phyloP scores from a whole-genome alignment of 306 rosid species.

The Malus sieversii region DNA sequence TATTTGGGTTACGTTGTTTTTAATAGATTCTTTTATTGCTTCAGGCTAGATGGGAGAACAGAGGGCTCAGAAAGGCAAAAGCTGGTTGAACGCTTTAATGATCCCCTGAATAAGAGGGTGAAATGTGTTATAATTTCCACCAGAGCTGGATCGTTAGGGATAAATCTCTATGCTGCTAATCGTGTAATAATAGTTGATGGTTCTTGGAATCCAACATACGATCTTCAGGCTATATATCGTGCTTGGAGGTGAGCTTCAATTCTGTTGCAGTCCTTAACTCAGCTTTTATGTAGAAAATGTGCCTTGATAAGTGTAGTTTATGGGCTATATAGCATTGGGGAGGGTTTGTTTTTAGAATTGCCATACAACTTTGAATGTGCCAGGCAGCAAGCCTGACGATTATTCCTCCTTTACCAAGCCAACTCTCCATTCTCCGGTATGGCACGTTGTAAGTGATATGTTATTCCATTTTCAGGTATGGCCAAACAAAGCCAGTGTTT shows the following conservation, averaged over 20 bases:
- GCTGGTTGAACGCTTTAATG: constrained; percentile 87
- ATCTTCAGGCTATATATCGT: constrained; percentile 98
- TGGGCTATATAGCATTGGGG: neutral
- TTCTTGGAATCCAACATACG: constrained; percentile 98
- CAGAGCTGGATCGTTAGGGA: constrained; percentile 93
- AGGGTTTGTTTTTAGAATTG: neutral
- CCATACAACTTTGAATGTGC: neutral
- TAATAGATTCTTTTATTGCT: constrained; percentile 10
- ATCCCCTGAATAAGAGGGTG: constrained; percentile 75
- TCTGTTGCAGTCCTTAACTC: neutral
- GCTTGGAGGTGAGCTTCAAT: constrained; percentile 72
- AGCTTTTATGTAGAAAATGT: neutral
- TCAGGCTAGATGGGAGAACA: constrained; percentile 95
- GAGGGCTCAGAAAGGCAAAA: constrained; percentile 92
- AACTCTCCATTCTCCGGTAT: neutral
- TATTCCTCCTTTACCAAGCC: neutral
- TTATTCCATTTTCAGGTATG: constrained; percentile 55
- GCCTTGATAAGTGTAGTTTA: neutral
- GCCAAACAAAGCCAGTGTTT: constrained; percentile 92
- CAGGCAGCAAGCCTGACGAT: neutral
- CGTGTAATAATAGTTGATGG: constrained; percentile 97
- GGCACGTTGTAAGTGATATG: constrained; percentile 4
- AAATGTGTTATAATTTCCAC: constrained; percentile 90
- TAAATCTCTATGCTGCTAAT: constrained; percentile 95
- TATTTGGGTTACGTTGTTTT: neutral